phyloP scores from a whole-genome alignment of 2,329 filamentous ascomycete species.

The Ceratocystis harringtonii region DNA sequence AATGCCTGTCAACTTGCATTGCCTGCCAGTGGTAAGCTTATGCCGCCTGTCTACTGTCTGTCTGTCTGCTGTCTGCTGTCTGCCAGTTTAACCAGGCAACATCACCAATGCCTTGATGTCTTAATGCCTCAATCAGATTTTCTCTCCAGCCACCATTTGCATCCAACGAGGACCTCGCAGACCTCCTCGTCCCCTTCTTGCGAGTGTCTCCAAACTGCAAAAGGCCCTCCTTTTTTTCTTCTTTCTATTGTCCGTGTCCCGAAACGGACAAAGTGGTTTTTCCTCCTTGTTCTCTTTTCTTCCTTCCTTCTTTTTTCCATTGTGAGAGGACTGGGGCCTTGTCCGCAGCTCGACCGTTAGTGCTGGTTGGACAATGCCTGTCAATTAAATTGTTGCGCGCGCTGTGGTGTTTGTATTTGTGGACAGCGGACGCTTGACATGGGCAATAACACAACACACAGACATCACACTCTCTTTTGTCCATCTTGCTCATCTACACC shows the following conservation, averaged over 20 bases:
- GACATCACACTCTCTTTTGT: not conserved
- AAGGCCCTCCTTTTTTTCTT: not conserved
- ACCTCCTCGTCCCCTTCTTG: not conserved
- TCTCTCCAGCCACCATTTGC: not conserved
- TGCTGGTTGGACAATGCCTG: not conserved
- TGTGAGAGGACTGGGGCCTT: not conserved
- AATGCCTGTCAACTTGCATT: too few relatives aligned
- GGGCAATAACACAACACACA: too few relatives aligned
- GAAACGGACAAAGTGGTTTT: conserved; percentile 3
- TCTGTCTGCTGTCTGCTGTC: not conserved
- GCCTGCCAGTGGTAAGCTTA: not conserved
- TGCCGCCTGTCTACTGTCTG: not conserved
- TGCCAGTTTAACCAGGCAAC: not conserved
- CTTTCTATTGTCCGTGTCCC: not conserved
- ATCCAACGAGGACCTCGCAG: not conserved
- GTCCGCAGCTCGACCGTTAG: not conserved
- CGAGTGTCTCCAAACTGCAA: not conserved
- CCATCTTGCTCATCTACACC: not conserved
- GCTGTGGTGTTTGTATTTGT: not conserved
- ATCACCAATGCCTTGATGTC: too few relatives aligned
- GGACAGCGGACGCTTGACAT: not conserved
- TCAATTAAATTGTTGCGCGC: not conserved
- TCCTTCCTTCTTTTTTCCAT: not conserved
- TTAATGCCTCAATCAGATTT: not conserved
- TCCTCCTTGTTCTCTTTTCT: not conserved